Evolutionary conservation across 129 eudicot genomes (phyloP).

Genomic region (Saposhnikovia divaricata): DNA sequence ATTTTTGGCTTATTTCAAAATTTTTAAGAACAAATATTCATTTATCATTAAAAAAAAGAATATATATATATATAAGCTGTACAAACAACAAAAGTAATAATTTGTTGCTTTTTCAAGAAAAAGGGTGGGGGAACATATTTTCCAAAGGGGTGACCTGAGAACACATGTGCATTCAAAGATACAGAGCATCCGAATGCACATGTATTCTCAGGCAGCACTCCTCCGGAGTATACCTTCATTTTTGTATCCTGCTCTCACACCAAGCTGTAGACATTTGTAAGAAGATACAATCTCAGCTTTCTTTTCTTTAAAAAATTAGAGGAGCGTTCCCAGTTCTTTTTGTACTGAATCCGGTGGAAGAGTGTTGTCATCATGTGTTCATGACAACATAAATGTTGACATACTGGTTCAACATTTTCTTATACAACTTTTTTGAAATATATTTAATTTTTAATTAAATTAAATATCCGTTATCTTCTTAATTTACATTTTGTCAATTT

Average conservation of each 20-base stretch:
- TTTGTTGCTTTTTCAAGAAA: too few species aligned
- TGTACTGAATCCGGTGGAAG: not conserved
- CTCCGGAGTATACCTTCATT: not conserved
- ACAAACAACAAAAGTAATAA: too few species aligned
- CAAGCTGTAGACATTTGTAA: too few species aligned
- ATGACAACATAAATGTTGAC: not conserved
- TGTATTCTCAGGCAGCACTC: conserved; percentile 4
- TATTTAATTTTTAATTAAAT: too few species aligned
- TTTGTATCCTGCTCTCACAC: not conserved
- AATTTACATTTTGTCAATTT: too few species aligned
- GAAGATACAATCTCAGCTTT: not conserved
- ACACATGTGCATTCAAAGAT: not conserved
- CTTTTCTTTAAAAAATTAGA: too few species aligned
- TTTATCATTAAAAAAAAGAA: too few species aligned
- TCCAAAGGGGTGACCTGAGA: conserved; percentile 15
- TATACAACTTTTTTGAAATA: too few species aligned
- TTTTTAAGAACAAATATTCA: too few species aligned
- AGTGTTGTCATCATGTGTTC: not conserved
- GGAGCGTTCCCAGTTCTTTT: not conserved
- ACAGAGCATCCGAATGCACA: not conserved
- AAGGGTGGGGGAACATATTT: not conserved
- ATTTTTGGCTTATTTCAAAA: too few species aligned
- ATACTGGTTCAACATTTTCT: not conserved
- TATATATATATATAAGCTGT: too few species aligned
- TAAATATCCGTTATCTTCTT: too few species aligned